These are phyloP conservation scores for Entomortierella chlamydospora DNA, from an alignment of 192 early-diverging fungal genomes.

Conservation along the genomic window DNA sequence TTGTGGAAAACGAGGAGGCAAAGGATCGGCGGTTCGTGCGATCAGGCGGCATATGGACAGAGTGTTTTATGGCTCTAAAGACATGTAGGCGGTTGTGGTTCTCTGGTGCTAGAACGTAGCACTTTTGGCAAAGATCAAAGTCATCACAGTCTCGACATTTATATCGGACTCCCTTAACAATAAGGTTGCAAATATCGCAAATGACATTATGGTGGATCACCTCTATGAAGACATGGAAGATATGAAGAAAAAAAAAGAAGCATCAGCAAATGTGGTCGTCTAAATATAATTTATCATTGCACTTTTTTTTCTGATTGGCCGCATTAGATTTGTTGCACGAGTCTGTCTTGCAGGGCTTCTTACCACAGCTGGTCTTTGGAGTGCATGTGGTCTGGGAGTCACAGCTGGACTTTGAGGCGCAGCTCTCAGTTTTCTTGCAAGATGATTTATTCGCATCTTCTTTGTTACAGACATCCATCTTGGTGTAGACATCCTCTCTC, in stretches of 20 bases:
- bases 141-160: slow-evolving; percentile 65
- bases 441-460: too few species aligned
- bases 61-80: slow-evolving; percentile 48
- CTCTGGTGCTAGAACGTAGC: slow-evolving; percentile 31
- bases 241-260: neutral
- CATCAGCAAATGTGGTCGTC: too few species aligned
- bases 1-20: too few species aligned
- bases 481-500: neutral
- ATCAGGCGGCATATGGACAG: slow-evolving; percentile 19
- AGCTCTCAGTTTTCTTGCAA: too few species aligned
- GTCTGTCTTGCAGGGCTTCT: too few species aligned
- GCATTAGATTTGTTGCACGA: too few species aligned
- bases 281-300: neutral
- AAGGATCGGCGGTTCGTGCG: too few species aligned
- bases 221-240: too few species aligned
- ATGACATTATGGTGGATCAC: slow-evolving; percentile 55
- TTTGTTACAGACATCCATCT: too few species aligned
- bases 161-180: slow-evolving; percentile 62
- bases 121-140: slow-evolving; percentile 64
- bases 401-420: too few species aligned
- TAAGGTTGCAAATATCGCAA: slow-evolving; percentile 66
- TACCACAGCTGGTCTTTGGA: too few species aligned
- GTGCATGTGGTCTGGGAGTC: too few species aligned
- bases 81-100: slow-evolving; percentile 30
- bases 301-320: neutral